A percentile compares a stretch with the other conserved stretches of the same genome.
These are phyloP conservation scores for Setaria italica DNA, from an alignment of 202 grass and related monocot genomes.

Conservation along the genomic window DNA sequence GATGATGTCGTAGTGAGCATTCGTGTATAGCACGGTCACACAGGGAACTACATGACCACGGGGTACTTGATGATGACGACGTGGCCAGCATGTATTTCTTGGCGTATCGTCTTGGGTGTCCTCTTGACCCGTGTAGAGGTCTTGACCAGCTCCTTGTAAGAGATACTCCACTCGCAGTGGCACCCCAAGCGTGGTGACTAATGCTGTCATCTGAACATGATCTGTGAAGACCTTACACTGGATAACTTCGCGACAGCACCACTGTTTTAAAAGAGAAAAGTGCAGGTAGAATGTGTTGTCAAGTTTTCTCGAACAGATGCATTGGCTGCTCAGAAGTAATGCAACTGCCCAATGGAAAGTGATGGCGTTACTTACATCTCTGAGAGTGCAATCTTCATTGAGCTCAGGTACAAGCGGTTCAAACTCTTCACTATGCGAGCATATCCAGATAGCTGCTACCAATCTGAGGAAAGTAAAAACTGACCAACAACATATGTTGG, in stretches of 20 bases:
- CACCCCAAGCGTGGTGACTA: conserved; percentile 30
- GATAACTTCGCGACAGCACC: conserved; percentile 28
- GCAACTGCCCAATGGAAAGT: conserved; percentile 19
- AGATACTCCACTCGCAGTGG: conserved; percentile 39
- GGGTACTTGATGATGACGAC: neutral
- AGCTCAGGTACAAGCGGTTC: neutral
- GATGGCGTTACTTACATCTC: conserved; percentile 32
- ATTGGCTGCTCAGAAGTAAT: conserved; percentile 26
- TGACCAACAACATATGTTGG: conserved; percentile 33
- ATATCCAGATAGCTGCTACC: conserved; percentile 48
- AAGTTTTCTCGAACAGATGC: conserved; percentile 16
- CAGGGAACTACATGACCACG: neutral
- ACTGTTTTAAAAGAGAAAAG: conserved; percentile 39
- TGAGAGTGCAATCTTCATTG: neutral
- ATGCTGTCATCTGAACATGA: conserved; percentile 40
- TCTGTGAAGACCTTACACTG: neutral
- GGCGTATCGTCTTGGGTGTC: neutral
- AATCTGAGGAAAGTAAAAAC: conserved; percentile 63
- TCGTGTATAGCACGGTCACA: conserved; percentile 44
- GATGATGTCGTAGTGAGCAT: conserved; percentile 48
- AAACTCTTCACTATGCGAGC: conserved; percentile 20
- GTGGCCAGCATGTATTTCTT: conserved; percentile 27
- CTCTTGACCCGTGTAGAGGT: conserved; percentile 17
- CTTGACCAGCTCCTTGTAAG: conserved; percentile 5
- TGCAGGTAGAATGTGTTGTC: neutral